phyloP scores from a whole-genome alignment of 2,329 filamentous ascomycete genomes.

The Beauveria bassiana region DNA sequence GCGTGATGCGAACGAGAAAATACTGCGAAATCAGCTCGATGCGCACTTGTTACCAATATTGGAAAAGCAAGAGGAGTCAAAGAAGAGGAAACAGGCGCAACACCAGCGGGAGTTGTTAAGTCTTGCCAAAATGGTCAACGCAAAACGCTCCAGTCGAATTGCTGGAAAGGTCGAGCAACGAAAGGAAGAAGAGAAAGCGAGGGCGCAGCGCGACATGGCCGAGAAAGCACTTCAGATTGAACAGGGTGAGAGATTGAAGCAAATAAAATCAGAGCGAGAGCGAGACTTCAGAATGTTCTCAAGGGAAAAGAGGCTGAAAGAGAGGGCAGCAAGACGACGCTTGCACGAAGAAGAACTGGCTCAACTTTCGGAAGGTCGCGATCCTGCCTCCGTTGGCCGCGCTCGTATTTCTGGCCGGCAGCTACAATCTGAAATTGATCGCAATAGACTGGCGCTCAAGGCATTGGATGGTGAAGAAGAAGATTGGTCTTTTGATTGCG shows the following conservation, averaged over 20 bases:
- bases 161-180: conserved; percentile 75
- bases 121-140: conserved; percentile 80
- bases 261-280: conserved; percentile 56
- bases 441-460: conserved; percentile 66
- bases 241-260: conserved; percentile 58
- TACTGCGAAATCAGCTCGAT: conserved; percentile 62
- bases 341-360: conserved; percentile 77
- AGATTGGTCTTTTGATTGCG: conserved; percentile 91
- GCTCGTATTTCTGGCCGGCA: conserved; percentile 69
- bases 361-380: conserved; percentile 69
- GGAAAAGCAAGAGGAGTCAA: conserved; percentile 67
- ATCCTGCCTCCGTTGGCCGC: conserved; percentile 45
- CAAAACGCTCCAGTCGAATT: conserved; percentile 87
- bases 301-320: conserved; percentile 75
- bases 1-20: conserved; percentile 78
- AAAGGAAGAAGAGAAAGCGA: conserved; percentile 61
- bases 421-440: conserved; percentile 75
- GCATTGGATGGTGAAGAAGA: conserved; percentile 68
- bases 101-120: conserved; percentile 73
- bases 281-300: conserved; percentile 75
- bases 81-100: conserved; percentile 60
- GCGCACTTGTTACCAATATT: conserved; percentile 78
- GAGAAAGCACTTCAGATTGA: conserved; percentile 53
- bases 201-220: conserved; percentile 53
- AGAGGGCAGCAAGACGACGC: conserved; percentile 77